Evolutionary conservation across 2,329 filamentous ascomycete species (phyloP).

Genomic region (Verticillium tricorpus): DNA sequence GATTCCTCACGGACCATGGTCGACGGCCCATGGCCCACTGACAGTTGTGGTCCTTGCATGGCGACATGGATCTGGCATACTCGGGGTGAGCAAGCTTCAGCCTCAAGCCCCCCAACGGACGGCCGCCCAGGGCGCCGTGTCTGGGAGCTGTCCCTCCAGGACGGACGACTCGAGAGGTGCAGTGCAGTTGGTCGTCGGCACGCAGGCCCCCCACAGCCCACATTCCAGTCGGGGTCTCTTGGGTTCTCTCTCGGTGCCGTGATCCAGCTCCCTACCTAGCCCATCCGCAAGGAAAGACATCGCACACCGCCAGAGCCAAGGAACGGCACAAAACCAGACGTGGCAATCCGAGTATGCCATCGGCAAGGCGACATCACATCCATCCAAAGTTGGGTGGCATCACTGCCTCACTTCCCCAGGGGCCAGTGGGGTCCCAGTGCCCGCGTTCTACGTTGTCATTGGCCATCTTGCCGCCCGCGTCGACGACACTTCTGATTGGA

Average conservation of each 20-base stretch:
- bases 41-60: background rate
- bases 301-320: background rate
- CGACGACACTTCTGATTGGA: constrained; percentile 21
- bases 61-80: background rate
- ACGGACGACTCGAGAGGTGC: background rate
- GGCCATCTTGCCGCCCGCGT: constrained; percentile 27
- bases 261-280: background rate
- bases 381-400: background rate
- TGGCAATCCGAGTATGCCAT: background rate
- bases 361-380: background rate
- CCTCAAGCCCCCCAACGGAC: background rate
- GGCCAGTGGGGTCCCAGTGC: background rate
- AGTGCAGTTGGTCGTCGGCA: background rate
- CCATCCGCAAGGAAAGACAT: background rate
- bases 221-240: background rate
- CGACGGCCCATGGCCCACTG: background rate
- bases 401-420: background rate
- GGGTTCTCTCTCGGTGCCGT: background rate
- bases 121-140: background rate
- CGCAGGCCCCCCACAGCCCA: background rate
- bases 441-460: constrained; percentile 13
- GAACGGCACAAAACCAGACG: background rate
- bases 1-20: background rate
- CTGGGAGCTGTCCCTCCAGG: background rate
- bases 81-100: background rate